phyloP scores from a whole-genome alignment of 148 eudicot species.

The Vaccinium vitisidaea region DNA sequence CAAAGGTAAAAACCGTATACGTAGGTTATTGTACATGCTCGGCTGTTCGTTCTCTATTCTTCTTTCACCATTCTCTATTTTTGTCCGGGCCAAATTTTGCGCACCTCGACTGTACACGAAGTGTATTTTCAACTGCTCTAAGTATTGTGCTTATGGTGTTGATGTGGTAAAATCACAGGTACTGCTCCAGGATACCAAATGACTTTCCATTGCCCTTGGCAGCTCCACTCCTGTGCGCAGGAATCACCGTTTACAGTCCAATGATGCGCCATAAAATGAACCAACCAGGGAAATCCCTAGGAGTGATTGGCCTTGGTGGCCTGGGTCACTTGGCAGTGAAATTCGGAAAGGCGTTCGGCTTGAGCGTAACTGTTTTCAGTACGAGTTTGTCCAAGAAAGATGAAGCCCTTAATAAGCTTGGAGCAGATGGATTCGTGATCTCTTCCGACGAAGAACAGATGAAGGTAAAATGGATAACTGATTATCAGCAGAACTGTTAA shows the following conservation, averaged over 20 bases:
- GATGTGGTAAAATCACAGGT: background rate
- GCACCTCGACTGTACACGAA: no score
- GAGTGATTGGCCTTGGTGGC: slow-evolving; percentile 82
- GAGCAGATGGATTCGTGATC: slow-evolving; percentile 66
- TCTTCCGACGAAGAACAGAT: slow-evolving; percentile 58
- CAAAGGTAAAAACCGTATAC: slow-evolving; percentile 53
- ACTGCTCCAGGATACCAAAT: slow-evolving; percentile 46
- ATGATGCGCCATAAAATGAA: slow-evolving; percentile 74
- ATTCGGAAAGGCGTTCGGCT: slow-evolving; percentile 84
- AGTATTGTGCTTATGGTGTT: background rate
- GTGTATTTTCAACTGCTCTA: background rate
- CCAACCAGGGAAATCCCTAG: slow-evolving; percentile 75
- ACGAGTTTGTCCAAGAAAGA: slow-evolving; percentile 69
- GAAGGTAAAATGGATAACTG: slow-evolving; percentile 33
- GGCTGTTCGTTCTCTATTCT: background rate
- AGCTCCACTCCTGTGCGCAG: slow-evolving; percentile 80
- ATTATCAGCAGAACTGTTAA: no score
- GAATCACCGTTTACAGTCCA: slow-evolving; percentile 74
- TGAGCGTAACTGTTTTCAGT: slow-evolving; percentile 75
- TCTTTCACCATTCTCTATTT: background rate
- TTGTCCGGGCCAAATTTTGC: no score
- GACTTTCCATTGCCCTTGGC: slow-evolving; percentile 54
- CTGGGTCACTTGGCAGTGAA: slow-evolving; percentile 81
- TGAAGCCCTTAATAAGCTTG: slow-evolving; percentile 53
- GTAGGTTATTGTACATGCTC: slow-evolving; percentile 36